Base-by-base conservation (phyloP, 352 stramenopile species). In the Phytophthora hibernalis region DNA sequence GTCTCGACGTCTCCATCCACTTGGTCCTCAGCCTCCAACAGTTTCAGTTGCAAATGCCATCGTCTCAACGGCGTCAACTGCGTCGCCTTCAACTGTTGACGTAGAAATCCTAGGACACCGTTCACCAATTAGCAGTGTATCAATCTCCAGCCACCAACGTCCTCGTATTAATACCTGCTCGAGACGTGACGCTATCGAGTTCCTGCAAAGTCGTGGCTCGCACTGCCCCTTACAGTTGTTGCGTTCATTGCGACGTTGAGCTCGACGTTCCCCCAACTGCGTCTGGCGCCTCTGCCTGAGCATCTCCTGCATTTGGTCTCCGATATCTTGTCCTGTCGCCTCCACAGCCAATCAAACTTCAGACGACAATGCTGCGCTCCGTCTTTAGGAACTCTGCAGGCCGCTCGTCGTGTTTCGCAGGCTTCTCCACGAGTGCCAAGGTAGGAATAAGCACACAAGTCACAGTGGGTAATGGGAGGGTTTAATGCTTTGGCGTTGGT, bases 101-200 rank as follows among this genome's bases (percentile, higher is more conserved):
- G 49, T 10, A 90, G 15, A 21, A 85, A 92, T 15, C 80, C 83
- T 93, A n/a, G n/a, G n/a, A n/a, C n/a, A 28, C 12, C 31, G 54
- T 38, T 2, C 16, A 61, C 2, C 20, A 33, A 26, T 52, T 20
- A 26, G 9, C 9, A 42, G 20, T n/a, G 22, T 45, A 4, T 18
- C 11, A 38, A 16, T 18, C n/a, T 26, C 7, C 10, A n/a, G 15
- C n/a, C 4, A 21, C 7, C 12, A 5, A 18, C 4, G 3, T 24
- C n/a, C 28, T 30, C 15, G 20, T 45, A n/a, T n/a, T n/a, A n/a
- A n/a, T n/a, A 85, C 77, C 79, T 67, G 53, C 37, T 62, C 68
- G 70, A 18, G 38, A 35, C 7, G 68, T 76, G 31, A 80, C 26
- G 0, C 33, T 5, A 30, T 76, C 56, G 5, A 83, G 13, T 10